Evolutionary conservation across 352 stramenopile genomes (phyloP), one percentile per base, ranked within the genome.

Genomic region (Globisporangium lucens): DNA sequence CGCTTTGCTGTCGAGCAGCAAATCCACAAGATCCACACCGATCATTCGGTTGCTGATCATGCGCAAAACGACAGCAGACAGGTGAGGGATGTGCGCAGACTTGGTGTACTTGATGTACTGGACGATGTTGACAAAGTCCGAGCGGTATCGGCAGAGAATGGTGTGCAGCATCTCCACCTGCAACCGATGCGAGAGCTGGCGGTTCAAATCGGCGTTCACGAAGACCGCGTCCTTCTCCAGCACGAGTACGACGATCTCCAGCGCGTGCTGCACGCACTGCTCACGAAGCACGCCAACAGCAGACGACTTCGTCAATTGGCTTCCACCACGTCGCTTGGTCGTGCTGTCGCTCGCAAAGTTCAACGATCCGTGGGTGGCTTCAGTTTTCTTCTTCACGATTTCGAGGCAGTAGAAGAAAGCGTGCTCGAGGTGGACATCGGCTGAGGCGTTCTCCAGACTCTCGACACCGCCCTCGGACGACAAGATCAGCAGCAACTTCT

Each of bases 51-150:
- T 74, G 66, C 87, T 95, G 46, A 95, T 79, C 13, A 83, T 66
- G 30, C 81, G 81, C 41, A 95, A 64, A 60, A 95, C 84, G 24
- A 83, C 83, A 4, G 80, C 75, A 20, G 87, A 93, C 4, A 94
- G 61, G 43, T 91, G 75, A 8, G 87, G 76, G 30, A 95, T 93
- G 53, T 89, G 80, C 22, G 75, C 65, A 9, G 80, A 83, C 74
- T 93, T 91, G 17, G 80, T 87, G 72, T 92, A 95, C 70, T 91
- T 89, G 63, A 95, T 83, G 72, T 94, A 95, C 75, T 91, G 83
- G 58, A 89, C 72, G 65, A 95, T 85, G 57, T 80, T 89, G 38
- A 95, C 84, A 59, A 95, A 90, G 56, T 93, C 84, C 13, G 77
- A 63, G 4, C 83, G 84, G 46, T 91, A 79, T 29, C 85, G 85